Evolutionary conservation across 768 basidiomycete genomes (phyloP), one percentile per base, ranked within the genome.

Genomic region (Multifurca ochricompacta): DNA sequence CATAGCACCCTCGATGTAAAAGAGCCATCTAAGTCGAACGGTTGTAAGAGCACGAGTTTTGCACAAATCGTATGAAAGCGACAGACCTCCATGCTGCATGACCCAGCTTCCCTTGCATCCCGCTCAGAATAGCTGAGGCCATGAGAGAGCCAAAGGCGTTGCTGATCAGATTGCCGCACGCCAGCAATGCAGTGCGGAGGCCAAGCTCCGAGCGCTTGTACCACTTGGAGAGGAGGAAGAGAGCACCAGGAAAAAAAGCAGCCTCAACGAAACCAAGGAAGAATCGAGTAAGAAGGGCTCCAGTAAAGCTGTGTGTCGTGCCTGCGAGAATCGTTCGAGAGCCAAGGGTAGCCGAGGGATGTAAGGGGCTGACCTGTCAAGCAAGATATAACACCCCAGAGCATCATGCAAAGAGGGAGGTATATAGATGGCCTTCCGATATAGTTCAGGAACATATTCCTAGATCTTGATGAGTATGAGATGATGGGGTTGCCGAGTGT

Each of bases 141-240:
- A 91, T 78, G 11, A 91, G 70, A 2, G 86, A 76, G 3, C 89
- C 88, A 64, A 91, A 89, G 0, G 87, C 89, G 71, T 91, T 92
- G 51, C 80, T 82, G 48, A 90, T 81, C 27, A 91, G 72, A 62
- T 76, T 81, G 18, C 89, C 88, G 56, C 85, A 87, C 36, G 77
- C 78, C 28, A 90, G 72, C 43, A 85, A 64, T 5, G 87, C 83
- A 11, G 78, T 85, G 48, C 86, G 74, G 47, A 81, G 70, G 36
- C 84, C 87, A 36, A 91, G 72, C 64, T 91, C 88, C 30, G 72
- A 73, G 40, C 78, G 77, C 53, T 74, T 86, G 71, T 90, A 90
- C 88, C 86, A 82, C 63, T 79, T 81, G 1, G 81, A 82, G 23
- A 83, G 69, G 2, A 82, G 68, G 63, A 80, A 80, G 45, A 87